Evolutionary conservation across 768 basidiomycete genomes (phyloP), one percentile per base, ranked within the genome.

Genomic region (Trametes cinnabarina): DNA sequence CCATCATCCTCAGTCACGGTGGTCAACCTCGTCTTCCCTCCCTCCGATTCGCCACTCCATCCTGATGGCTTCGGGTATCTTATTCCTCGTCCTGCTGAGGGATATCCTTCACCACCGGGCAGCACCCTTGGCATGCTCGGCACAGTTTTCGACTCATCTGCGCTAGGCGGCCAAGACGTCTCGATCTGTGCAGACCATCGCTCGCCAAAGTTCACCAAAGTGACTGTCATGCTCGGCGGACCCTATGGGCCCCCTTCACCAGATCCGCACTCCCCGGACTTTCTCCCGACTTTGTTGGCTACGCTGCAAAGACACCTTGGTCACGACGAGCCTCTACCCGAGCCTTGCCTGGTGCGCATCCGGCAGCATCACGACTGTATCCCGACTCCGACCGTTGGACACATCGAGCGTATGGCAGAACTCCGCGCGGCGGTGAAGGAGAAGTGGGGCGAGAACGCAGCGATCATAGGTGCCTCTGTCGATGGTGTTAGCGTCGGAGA

Each of bases 11-110:
- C 88, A 10, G 93, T 98, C 56, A 85, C 82, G n/a, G 92, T 97
- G 35, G 75, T 94, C 63, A 96, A 92, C 75, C 76, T 98, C 66
- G 82, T 98, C 62, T 98, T 96, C 75, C 75, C 84, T 42, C 68
- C 70, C 28, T 53, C 69, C 61, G 68, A 80, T 28, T 57, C 69
- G 22, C 65, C 69, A 22, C 78, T 95, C 47, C 88, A 93, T 64
- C 93, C 94, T 0, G 78, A 79, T 2, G 96, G 96, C 3, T 99
- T 98, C 69, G 96, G 96, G 9, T 98, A 94, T 75, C 87, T 99
- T 67, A 81, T 97, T 51, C 94, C 95, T 0, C 89, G 94, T 15
- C 85, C 89, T 0, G 73, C 72, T 30, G 70, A 70, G 4, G 86
- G 78, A 20, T 88, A 90, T 62, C 65, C 59, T 15, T n/a, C 32